phyloP scores from a whole-genome alignment of 805 yeast species.

The Metschnikowia borealis region DNA sequence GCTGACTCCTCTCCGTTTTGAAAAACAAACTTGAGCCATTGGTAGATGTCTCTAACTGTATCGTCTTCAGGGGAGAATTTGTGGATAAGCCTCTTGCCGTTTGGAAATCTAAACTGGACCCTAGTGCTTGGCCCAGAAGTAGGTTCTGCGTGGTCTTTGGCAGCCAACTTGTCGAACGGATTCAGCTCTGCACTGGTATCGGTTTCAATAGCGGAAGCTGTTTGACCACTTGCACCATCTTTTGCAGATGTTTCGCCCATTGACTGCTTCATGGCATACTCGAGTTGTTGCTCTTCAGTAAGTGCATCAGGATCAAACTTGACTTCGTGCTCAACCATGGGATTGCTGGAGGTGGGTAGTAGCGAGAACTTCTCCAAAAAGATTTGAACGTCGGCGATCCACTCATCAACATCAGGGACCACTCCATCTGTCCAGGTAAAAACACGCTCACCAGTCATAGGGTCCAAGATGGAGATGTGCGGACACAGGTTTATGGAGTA shows the following conservation, averaged over 20 bases:
- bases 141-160: slow-evolving; percentile 63
- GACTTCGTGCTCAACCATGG: slow-evolving; percentile 56
- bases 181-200: slow-evolving; percentile 26
- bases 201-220: slow-evolving; percentile 22
- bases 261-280: slow-evolving; percentile 68
- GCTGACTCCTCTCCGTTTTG: slow-evolving; percentile 36
- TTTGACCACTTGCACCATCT: slow-evolving; percentile 15
- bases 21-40: slow-evolving; percentile 60
- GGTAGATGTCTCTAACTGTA: slow-evolving; percentile 56
- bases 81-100: slow-evolving; percentile 77
- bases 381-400: slow-evolving; percentile 64
- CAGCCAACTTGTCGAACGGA: slow-evolving; percentile 45
- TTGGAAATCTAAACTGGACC: slow-evolving; percentile 83
- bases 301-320: slow-evolving; percentile 60
- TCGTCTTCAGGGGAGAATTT: slow-evolving; percentile 55
- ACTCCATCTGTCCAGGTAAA: slow-evolving; percentile 64
- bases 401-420: slow-evolving; percentile 56
- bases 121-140: slow-evolving; percentile 58
- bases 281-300: slow-evolving; percentile 81
- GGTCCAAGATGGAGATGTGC: slow-evolving; percentile 88
- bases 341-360: slow-evolving; percentile 60
- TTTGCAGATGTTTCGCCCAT: slow-evolving; percentile 30
- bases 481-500: slow-evolving; percentile 74
- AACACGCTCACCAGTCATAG: slow-evolving; percentile 90
- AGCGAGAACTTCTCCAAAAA: slow-evolving; percentile 66